Conservation (phyloP, 495 filamentous ascomycete species). For the Penicillium bialowiezense region DNA sequence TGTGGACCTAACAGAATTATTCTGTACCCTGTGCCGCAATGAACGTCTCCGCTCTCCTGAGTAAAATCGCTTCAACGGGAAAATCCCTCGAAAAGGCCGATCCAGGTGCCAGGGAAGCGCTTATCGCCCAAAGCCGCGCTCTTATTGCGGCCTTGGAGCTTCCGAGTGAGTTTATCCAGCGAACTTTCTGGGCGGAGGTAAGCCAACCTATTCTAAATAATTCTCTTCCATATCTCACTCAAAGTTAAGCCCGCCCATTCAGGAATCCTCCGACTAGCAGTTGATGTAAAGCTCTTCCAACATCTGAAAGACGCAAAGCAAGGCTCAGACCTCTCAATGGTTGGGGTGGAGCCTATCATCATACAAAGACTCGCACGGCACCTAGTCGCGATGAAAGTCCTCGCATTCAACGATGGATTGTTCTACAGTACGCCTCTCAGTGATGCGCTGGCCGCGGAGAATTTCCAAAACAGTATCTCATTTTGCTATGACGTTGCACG, state of each 20-base stretch:
- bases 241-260: conserved; percentile 31
- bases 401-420: conserved; percentile 16
- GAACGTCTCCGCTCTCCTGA: too few relatives aligned
- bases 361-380: conserved; percentile 25
- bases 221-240: not conserved
- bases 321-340: too few relatives aligned
- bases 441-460: conserved; percentile 24
- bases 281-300: conserved; percentile 36
- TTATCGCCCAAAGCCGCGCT: conserved; percentile 33
- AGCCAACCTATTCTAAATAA: not conserved
- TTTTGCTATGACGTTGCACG: conserved; percentile 26
- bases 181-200: conserved; percentile 43
- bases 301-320: conserved; percentile 25
- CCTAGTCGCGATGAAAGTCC: conserved; percentile 24
- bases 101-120: conserved; percentile 28
- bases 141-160: conserved; percentile 30
- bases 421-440: conserved; percentile 21
- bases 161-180: conserved; percentile 36
- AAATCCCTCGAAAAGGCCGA: too few relatives aligned
- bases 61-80: too few relatives aligned
- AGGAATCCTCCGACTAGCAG: conserved; percentile 33
- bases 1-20: too few relatives aligned
- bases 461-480: conserved; percentile 24
- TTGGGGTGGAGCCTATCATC: conserved; percentile 22
- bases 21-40: too few relatives aligned